Percentiles rank a stretch among this genome's conserved stretches.
These are phyloP conservation scores for Diutina rugosa DNA, from an alignment of 1,139 yeast species.

Conservation along the genomic window DNA sequence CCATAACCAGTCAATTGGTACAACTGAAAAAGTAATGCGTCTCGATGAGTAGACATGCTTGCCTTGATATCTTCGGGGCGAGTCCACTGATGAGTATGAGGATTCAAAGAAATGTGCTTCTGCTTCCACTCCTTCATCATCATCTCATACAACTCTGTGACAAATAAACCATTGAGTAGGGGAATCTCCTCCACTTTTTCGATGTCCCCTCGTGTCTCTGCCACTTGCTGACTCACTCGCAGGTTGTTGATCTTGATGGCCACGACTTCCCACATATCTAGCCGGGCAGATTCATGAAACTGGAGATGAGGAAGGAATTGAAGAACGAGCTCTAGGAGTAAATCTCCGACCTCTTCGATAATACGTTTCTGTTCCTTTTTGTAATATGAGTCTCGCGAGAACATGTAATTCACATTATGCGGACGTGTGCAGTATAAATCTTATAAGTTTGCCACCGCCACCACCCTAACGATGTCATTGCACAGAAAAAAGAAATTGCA, in stretches of 20 bases:
- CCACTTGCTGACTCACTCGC: neutral
- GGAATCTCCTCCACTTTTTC: neutral
- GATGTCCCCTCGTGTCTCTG: neutral
- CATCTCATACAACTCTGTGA: neutral
- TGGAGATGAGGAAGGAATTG: conserved; percentile 2
- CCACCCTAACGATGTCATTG: neutral
- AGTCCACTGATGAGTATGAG: neutral
- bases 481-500: neutral
- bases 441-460: neutral
- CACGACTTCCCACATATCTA: conserved; percentile 1
- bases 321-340: neutral
- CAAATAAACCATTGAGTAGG: neutral
- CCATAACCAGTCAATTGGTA: neutral
- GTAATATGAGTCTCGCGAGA: conserved; percentile 1
- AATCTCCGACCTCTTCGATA: neutral
- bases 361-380: conserved; percentile 1
- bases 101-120: neutral
- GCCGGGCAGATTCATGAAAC: neutral
- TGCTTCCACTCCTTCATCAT: neutral
- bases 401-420: neutral
- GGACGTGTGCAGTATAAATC: neutral
- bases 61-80: neutral
- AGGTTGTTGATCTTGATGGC: conserved; percentile 1
- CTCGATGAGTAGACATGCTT: neutral
- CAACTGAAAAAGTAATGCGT: neutral